Conservation (phyloP, 129 eudicot genomes). For the Chrysanthemum lavandulifolium region DNA sequence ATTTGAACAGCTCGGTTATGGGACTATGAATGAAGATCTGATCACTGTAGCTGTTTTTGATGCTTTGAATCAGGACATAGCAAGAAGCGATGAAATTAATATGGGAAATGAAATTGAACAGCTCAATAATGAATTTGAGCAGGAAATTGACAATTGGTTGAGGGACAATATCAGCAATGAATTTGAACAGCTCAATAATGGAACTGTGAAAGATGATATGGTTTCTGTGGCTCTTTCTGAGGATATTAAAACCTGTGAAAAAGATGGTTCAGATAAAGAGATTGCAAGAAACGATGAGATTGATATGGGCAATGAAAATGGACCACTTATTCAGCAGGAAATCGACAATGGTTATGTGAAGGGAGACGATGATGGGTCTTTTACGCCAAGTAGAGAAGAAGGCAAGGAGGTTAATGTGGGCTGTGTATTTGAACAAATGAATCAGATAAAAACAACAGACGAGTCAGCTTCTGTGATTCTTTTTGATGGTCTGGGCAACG, state of each 20-base stretch:
- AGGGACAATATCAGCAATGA: constrained; percentile 12
- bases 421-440: constrained; percentile 26
- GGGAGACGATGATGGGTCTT: neutral
- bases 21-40: constrained; percentile 6
- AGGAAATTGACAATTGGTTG: constrained; percentile 19
- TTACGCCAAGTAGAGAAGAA: neutral
- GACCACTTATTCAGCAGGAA: constrained; percentile 19
- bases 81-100: constrained; percentile 19
- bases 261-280: constrained; percentile 28
- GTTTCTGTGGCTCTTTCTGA: constrained; percentile 5
- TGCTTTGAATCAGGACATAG: constrained; percentile 25
- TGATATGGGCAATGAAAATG: constrained; percentile 17
- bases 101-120: constrained; percentile 16
- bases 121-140: no score
- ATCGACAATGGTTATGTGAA: constrained; percentile 11
- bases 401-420: neutral
- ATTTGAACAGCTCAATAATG: constrained; percentile 9
- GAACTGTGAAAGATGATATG: constrained; percentile 1
- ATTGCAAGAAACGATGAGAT: constrained; percentile 22
- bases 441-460: constrained; percentile 8
- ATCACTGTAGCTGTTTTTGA: neutral
- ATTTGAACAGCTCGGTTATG: constrained; percentile 12
- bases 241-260: constrained; percentile 10
- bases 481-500: neutral
- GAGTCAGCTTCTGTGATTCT: constrained; percentile 18